These are phyloP conservation scores for Lithocarpus polystachyus DNA, from an alignment of 306 rosid genomes.

Conservation along the genomic window DNA sequence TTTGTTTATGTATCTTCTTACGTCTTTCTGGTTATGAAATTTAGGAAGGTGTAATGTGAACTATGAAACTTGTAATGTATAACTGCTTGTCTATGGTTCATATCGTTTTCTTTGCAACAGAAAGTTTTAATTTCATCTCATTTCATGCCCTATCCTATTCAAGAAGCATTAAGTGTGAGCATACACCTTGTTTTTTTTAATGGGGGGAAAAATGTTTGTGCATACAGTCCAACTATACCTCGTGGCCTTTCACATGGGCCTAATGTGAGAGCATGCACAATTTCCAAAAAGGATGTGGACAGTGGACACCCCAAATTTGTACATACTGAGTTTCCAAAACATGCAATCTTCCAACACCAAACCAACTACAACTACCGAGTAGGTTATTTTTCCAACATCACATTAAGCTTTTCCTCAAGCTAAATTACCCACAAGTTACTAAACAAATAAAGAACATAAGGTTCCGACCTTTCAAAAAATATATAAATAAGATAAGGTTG, in stretches of 20 bases:
- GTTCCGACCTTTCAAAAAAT: conserved; percentile 23
- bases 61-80: neutral
- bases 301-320: conserved; percentile 37
- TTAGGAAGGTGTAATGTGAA: neutral
- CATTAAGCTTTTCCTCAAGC: neutral
- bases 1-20: neutral
- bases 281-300: conserved; percentile 52
- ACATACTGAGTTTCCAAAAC: conserved; percentile 33
- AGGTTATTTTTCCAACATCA: conserved; percentile 9
- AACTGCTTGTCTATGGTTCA: neutral
- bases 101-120: neutral
- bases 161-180: conserved; percentile 8
- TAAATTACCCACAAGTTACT: conserved; percentile 2
- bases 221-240: conserved; percentile 26
- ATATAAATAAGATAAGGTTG: conserved; percentile 2
- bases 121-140: neutral
- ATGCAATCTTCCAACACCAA: conserved; percentile 37
- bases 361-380: conserved; percentile 23
- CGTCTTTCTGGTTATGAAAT: neutral
- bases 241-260: conserved; percentile 37
- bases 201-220: neutral
- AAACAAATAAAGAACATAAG: conserved; percentile 10
- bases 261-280: conserved; percentile 36
- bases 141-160: neutral
- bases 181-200: no score